Evolutionary conservation across 2,329 filamentous ascomycete genomes (phyloP).

Genomic region (Diaporthe eres): DNA sequence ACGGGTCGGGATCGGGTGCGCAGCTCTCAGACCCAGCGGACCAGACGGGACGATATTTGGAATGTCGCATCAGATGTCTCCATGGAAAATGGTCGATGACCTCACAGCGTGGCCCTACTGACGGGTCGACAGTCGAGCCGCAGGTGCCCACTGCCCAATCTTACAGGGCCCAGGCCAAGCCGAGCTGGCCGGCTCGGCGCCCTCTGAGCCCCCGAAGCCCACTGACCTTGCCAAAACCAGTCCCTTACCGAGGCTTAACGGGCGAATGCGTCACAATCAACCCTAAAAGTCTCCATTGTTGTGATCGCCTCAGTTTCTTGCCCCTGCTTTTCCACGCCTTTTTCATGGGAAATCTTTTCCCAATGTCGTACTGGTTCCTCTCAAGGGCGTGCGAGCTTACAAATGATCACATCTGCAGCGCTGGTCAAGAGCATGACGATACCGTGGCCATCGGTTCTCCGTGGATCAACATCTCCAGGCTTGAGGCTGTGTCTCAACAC

Average conservation of each 20-base stretch:
- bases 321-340: neutral
- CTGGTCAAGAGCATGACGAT: neutral
- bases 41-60: constrained; percentile 17
- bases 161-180: constrained; percentile 8
- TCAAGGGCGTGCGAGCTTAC: neutral
- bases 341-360: neutral
- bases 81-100: constrained; percentile 1
- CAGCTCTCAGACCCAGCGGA: neutral
- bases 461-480: neutral
- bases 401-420: neutral
- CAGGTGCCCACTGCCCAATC: constrained; percentile 6
- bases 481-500: too few species aligned
- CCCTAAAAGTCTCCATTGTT: neutral
- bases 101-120: constrained; percentile 1
- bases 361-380: neutral
- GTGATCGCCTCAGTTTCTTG: neutral
- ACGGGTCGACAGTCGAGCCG: constrained; percentile 25
- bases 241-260: neutral
- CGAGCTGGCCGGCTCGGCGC: constrained; percentile 3
- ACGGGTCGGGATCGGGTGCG: neutral
- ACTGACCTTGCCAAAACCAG: constrained; percentile 9
- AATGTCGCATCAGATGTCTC: constrained; percentile 21
- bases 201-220: neutral
- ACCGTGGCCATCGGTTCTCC: neutral
- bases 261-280: neutral